These are phyloP conservation scores for Cryptococcus depauperatus DNA, from an alignment of 1,284 basidiomycete genomes.

Conservation along the genomic window DNA sequence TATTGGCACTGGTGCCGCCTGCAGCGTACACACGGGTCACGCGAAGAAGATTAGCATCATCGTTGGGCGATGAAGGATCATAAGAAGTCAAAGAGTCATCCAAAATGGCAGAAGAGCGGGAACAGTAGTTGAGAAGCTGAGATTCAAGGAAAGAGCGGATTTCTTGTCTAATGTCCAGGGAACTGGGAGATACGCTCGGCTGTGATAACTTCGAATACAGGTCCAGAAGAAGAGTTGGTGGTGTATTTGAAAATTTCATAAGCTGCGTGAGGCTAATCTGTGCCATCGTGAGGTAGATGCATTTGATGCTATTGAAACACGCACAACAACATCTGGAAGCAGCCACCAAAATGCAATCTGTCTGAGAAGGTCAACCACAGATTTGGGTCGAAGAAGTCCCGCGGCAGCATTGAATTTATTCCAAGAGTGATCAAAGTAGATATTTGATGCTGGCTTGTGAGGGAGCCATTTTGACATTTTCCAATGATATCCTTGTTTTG, in stretches of 20 bases:
- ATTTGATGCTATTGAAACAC: constrained; percentile 56
- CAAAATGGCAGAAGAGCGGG: constrained; percentile 50
- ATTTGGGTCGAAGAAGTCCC: constrained; percentile 28
- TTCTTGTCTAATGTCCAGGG: constrained; percentile 50
- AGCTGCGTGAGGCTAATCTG: constrained; percentile 27
- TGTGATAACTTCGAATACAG: constrained; percentile 11
- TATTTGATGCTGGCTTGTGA: constrained; percentile 70
- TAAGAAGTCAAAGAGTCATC: constrained; percentile 49
- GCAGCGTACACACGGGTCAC: constrained; percentile 66
- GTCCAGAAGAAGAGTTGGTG: constrained; percentile 14
- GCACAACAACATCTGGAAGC: constrained; percentile 52
- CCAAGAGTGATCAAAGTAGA: constrained; percentile 60
- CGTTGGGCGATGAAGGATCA: constrained; percentile 17
- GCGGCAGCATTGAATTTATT: constrained; percentile 62
- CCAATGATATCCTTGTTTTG: no score
- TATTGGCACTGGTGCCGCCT: constrained; percentile 71
- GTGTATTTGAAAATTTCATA: constrained; percentile 34
- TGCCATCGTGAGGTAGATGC: constrained; percentile 36
- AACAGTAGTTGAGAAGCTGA: constrained; percentile 56
- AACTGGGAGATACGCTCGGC: constrained; percentile 30
- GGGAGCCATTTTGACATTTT: constrained; percentile 68
- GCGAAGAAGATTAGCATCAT: constrained; percentile 43
- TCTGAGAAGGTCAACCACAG: constrained; percentile 41
- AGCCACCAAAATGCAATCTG: constrained; percentile 48
- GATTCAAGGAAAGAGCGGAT: constrained; percentile 78